These are phyloP conservation scores for Alternaria solani DNA, from an alignment of 2,329 filamentous ascomycete genomes.

Conservation along the genomic window DNA sequence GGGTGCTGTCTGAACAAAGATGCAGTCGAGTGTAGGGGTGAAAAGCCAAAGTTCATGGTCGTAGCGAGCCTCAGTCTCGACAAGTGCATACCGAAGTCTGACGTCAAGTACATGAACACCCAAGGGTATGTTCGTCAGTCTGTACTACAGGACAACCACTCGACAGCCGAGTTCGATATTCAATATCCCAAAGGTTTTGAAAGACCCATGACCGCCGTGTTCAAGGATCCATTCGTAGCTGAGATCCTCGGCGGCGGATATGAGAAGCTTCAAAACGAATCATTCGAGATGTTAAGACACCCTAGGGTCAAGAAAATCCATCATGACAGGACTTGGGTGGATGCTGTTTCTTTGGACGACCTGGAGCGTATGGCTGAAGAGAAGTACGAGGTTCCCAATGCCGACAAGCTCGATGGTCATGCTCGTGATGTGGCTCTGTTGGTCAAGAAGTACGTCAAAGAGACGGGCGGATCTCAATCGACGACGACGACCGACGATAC, in stretches of 20 bases:
- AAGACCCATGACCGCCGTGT: conserved; percentile 60
- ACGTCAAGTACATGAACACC: conserved; percentile 55
- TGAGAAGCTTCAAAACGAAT: conserved; percentile 72
- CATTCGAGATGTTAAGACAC: conserved; percentile 79
- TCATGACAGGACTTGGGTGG: conserved; percentile 73
- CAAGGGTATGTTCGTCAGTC: conserved; percentile 51
- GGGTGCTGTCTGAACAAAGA: conserved; percentile 77
- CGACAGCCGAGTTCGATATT: conserved; percentile 34
- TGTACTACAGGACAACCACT: conserved; percentile 29
- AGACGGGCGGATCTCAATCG: conserved; percentile 26
- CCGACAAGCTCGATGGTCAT: conserved; percentile 37
- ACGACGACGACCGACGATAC: conserved; percentile 28
- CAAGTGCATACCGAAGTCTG: conserved; percentile 56
- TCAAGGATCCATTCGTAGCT: conserved; percentile 76
- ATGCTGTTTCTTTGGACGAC: conserved; percentile 73
- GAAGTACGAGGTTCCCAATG: conserved; percentile 52
- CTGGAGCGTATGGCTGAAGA: conserved; percentile 71
- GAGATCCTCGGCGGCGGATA: conserved; percentile 84
- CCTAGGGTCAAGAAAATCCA: conserved; percentile 80
- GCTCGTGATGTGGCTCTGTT: conserved; percentile 42
- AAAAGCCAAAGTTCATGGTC: conserved; percentile 69
- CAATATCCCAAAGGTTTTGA: conserved; percentile 26
- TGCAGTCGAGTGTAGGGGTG: conserved; percentile 60
- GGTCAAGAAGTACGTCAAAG: conserved; percentile 28
- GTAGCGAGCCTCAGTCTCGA: conserved; percentile 63